Conservation (phyloP, 345 rosid species). For the Lepidium sativum region DNA sequence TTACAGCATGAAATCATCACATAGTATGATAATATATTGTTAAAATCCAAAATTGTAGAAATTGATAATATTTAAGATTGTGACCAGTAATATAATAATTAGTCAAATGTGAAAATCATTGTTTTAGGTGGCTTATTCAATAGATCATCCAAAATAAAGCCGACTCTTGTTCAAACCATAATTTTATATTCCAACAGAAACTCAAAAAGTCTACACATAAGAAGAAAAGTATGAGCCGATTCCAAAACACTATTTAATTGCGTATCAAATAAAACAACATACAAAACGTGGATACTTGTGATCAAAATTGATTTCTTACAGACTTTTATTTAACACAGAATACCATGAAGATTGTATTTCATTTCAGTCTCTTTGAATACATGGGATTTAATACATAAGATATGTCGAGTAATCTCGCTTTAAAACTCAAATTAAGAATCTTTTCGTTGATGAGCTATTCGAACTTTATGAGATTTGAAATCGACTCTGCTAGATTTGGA, state of each 20-base stretch:
- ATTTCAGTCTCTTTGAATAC: background rate
- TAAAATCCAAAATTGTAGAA: background rate
- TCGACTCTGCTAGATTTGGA: too few relatives aligned
- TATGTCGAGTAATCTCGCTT: too few relatives aligned
- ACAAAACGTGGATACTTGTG: constrained; percentile 20
- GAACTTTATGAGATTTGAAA: too few relatives aligned
- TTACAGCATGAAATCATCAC: background rate
- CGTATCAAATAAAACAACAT: background rate
- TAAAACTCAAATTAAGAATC: too few relatives aligned
- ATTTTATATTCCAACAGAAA: constrained; percentile 18
- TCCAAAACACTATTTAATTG: background rate
- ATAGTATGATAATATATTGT: background rate
- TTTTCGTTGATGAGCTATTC: too few relatives aligned
- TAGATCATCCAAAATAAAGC: constrained; percentile 7
- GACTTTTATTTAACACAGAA: background rate
- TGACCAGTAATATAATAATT: constrained; percentile 15
- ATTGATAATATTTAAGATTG: background rate
- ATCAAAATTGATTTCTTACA: background rate
- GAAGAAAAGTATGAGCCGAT: constrained; percentile 20
- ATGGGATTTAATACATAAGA: too few relatives aligned
- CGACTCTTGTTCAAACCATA: constrained; percentile 21
- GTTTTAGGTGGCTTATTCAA: constrained; percentile 15
- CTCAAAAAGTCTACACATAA: constrained; percentile 7
- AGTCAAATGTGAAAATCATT: constrained; percentile 29
- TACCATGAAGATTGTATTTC: too few relatives aligned